These are phyloP conservation scores for Pancytospora philotis DNA, from an alignment of 371 early-diverging fungal genomes.

Conservation along the genomic window DNA sequence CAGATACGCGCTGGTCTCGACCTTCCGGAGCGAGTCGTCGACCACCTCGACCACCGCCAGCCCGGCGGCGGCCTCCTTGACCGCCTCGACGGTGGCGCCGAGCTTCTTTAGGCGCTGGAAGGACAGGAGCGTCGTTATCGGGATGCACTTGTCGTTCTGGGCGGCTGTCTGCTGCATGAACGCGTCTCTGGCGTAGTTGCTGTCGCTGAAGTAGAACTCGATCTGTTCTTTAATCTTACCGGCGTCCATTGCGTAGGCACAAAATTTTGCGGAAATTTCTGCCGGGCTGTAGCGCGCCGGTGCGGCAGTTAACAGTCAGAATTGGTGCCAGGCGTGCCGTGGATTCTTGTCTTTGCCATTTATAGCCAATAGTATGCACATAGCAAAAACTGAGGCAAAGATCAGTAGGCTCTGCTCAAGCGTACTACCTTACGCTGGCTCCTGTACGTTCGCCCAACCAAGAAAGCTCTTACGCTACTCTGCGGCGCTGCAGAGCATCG, in stretches of 20 bases:
- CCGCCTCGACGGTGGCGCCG: slow-evolving; percentile 34
- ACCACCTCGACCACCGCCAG: slow-evolving; percentile 39
- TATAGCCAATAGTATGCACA: too few species aligned
- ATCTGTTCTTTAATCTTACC: slow-evolving; percentile 55
- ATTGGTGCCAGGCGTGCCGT: too few species aligned
- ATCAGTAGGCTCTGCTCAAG: too few species aligned
- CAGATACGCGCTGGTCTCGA: slow-evolving; percentile 45
- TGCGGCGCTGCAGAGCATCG: too few species aligned
- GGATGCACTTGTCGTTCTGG: slow-evolving; percentile 45
- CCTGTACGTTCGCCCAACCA: too few species aligned
- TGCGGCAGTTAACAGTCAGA: too few species aligned
- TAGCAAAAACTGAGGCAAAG: too few species aligned
- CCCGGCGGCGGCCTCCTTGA: slow-evolving; percentile 42
- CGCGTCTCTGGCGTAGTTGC: slow-evolving; percentile 56
- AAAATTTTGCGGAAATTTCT: slow-evolving; percentile 10
- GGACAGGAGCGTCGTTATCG: slow-evolving; percentile 42
- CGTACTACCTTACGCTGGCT: too few species aligned
- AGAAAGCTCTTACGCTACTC: too few species aligned
- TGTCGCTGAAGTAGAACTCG: slow-evolving; percentile 59
- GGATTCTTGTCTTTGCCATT: too few species aligned
- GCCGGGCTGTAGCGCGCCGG: too few species aligned
- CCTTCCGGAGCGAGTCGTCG: slow-evolving; percentile 46
- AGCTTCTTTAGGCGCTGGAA: slow-evolving; percentile 52
- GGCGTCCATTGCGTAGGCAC: background rate
- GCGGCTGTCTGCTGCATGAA: slow-evolving; percentile 45